Evolutionary conservation across 306 rosid species (phyloP).

Genomic region (Glycine latifolia): DNA sequence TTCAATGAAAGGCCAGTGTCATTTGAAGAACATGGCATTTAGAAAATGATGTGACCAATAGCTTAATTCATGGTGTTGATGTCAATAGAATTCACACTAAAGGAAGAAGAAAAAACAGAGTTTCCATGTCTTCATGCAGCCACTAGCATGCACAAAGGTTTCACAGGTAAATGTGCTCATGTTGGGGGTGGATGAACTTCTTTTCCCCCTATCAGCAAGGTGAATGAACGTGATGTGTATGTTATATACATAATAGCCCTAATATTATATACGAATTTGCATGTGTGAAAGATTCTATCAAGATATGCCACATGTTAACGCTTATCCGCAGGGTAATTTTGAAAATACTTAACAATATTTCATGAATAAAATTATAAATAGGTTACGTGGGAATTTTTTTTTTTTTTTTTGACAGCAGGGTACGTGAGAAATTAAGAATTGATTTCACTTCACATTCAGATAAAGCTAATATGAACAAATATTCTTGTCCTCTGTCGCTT

Average conservation of each 20-base stretch:
- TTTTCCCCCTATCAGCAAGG: neutral
- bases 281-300: neutral
- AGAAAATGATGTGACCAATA: too few species aligned
- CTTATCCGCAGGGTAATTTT: neutral
- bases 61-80: too few species aligned
- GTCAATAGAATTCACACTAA: too few species aligned
- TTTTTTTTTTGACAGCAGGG: too few species aligned
- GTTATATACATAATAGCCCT: neutral
- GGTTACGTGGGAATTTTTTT: too few species aligned
- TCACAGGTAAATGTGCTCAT: too few species aligned
- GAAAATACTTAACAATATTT: neutral
- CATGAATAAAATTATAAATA: neutral
- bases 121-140: too few species aligned
- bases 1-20: neutral
- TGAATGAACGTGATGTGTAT: neutral
- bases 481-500: constrained; percentile 5
- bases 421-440: neutral
- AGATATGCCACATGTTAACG: neutral
- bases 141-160: too few species aligned
- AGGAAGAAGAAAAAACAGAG: too few species aligned
- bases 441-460: neutral
- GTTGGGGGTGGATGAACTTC: too few species aligned
- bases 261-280: neutral
- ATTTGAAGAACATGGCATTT: too few species aligned
- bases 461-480: neutral